These are phyloP conservation scores for Spongospora subterranea DNA, from an alignment of 208 protist genomes.

Conservation along the genomic window DNA sequence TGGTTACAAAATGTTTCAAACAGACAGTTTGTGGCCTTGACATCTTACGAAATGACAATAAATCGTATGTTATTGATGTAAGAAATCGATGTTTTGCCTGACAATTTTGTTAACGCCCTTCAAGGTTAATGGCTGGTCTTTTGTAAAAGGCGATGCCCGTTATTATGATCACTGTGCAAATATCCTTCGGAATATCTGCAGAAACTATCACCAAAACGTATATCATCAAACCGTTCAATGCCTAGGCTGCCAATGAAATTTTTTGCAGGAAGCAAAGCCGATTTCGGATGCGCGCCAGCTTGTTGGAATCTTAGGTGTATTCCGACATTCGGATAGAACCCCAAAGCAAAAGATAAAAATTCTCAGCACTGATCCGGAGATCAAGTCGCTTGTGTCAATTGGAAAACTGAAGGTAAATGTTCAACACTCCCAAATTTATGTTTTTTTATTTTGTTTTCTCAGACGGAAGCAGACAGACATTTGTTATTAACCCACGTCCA, in stretches of 20 bases:
- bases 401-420: constrained; percentile 29
- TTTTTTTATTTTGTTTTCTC: too few species aligned
- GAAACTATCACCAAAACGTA: background rate
- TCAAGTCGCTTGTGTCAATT: background rate
- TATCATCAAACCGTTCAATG: too few species aligned
- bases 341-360: constrained; percentile 80
- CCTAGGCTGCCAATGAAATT: too few species aligned
- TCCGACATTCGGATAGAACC: constrained; percentile 77
- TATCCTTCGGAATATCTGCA: constrained; percentile 61
- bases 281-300: background rate
- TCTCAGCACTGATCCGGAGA: constrained; percentile 50
- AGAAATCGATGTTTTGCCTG: background rate
- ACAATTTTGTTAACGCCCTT: constrained; percentile 65
- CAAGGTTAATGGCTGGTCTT: constrained; percentile 85
- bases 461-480: too few species aligned
- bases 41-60: constrained; percentile 15
- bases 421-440: background rate
- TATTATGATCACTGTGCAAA: constrained; percentile 72
- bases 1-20: constrained; percentile 6
- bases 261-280: too few species aligned
- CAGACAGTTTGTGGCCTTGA: constrained; percentile 56
- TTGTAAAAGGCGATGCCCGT: constrained; percentile 76
- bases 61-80: constrained; percentile 52
- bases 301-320: constrained; percentile 72
- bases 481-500: too few species aligned